Percentiles rank a stretch among this genome's conserved stretches.
These are phyloP conservation scores for Mucuna pruriens DNA, from an alignment of 306 rosid species.

Conservation along the genomic window DNA sequence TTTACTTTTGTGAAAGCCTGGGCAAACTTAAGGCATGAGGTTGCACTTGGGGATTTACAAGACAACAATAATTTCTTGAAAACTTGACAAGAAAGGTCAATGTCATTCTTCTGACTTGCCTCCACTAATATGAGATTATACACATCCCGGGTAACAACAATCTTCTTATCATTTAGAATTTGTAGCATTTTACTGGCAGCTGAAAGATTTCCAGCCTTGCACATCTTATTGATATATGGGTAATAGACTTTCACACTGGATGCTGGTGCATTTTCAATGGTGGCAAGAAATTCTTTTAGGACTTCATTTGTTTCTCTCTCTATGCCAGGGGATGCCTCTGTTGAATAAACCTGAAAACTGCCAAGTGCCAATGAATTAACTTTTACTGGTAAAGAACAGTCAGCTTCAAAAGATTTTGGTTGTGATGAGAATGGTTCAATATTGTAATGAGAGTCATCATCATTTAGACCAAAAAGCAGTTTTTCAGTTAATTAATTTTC, in stretches of 20 bases:
- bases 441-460: slow-evolving; percentile 10
- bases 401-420: slow-evolving; percentile 19
- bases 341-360: slow-evolving; percentile 49
- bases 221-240: slow-evolving; percentile 47
- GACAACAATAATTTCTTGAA: slow-evolving; percentile 57
- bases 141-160: slow-evolving; percentile 41
- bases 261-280: slow-evolving; percentile 44
- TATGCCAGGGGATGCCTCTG: slow-evolving; percentile 50
- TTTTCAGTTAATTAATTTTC: not conserved
- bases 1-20: slow-evolving; percentile 59
- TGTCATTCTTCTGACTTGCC: slow-evolving; percentile 63
- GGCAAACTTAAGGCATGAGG: slow-evolving; percentile 59
- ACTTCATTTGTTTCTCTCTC: slow-evolving; percentile 41
- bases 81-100: slow-evolving; percentile 54
- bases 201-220: slow-evolving; percentile 51
- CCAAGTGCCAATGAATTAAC: slow-evolving; percentile 39
- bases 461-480: not conserved
- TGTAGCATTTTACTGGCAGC: slow-evolving; percentile 54
- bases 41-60: slow-evolving; percentile 47
- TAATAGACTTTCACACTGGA: slow-evolving; percentile 36
- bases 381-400: slow-evolving; percentile 36
- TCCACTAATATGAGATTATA: slow-evolving; percentile 54
- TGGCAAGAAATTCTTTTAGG: slow-evolving; percentile 51
- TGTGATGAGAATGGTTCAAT: slow-evolving; percentile 30
- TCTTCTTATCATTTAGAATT: slow-evolving; percentile 46